Percentiles rank a stretch among this genome's conserved stretches.
Conservation (phyloP, 306 rosid genomes). For the Luffa acutangula region DNA sequence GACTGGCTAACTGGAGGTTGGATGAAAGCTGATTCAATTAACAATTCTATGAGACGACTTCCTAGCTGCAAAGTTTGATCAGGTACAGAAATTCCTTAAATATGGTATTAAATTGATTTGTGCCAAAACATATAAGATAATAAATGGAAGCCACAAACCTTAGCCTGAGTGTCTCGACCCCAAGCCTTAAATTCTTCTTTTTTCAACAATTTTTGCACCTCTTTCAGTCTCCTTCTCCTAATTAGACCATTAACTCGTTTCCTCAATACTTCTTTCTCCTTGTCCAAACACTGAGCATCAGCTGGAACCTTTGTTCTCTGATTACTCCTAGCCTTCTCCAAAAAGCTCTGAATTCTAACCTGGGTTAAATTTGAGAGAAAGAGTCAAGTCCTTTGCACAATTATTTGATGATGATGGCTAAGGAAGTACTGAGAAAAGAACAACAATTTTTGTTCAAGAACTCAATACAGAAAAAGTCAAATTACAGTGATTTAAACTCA, state of each 20-base stretch:
- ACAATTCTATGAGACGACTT: slow-evolving; percentile 55
- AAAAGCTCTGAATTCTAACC: slow-evolving; percentile 54
- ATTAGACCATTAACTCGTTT: slow-evolving; percentile 51
- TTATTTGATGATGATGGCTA: background rate
- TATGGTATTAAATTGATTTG: background rate
- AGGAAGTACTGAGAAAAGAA: background rate
- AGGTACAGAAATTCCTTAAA: slow-evolving; percentile 9
- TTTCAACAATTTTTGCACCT: slow-evolving; percentile 45
- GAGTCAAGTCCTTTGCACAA: background rate
- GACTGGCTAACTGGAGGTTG: slow-evolving; percentile 61
- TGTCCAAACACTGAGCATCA: slow-evolving; percentile 21
- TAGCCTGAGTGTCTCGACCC: slow-evolving; percentile 71
- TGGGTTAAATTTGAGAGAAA: slow-evolving; percentile 9
- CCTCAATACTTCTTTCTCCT: slow-evolving; percentile 52
- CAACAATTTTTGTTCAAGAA: background rate
- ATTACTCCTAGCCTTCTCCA: slow-evolving; percentile 46
- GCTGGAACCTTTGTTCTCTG: slow-evolving; percentile 27
- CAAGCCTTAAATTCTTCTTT: slow-evolving; percentile 54
- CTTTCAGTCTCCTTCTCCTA: slow-evolving; percentile 37
- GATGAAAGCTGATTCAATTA: slow-evolving; percentile 64
- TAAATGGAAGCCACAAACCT: slow-evolving; percentile 30
- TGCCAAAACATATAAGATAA: background rate
- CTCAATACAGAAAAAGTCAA: background rate
- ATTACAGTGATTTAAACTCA: background rate
- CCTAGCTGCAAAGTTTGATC: slow-evolving; percentile 59